phyloP scores from a whole-genome alignment of 768 basidiomycete species.

The Coprinopsis marcescibilis region DNA sequence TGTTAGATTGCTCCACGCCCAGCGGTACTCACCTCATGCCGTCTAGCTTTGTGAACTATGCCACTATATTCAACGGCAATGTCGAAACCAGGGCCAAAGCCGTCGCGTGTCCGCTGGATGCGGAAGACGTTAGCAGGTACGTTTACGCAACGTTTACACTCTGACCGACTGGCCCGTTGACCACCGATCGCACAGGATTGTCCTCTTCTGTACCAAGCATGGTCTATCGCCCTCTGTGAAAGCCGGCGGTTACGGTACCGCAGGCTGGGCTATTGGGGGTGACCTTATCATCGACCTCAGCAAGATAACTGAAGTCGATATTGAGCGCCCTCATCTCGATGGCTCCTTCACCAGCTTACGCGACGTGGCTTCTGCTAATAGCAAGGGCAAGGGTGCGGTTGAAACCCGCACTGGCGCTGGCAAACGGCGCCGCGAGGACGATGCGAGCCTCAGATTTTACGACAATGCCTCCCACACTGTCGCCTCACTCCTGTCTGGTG shows the following conservation, averaged over 20 bases:
- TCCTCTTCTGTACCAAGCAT: conserved; percentile 71
- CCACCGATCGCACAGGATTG: conserved; percentile 34
- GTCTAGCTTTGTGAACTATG: conserved; percentile 41
- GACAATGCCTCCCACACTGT: conserved; percentile 51
- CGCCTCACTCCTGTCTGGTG: conserved; percentile 42
- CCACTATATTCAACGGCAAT: conserved; percentile 73
- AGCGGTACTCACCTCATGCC: conserved; percentile 3
- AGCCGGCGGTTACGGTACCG: conserved; percentile 88
- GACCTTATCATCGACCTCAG: conserved; percentile 81
- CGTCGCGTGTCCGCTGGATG: conserved; percentile 69
- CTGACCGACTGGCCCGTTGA: too few species aligned
- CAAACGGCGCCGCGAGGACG: conserved; percentile 57
- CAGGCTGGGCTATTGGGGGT: conserved; percentile 84
- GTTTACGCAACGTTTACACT: conserved; percentile 23
- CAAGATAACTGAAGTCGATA: conserved; percentile 59
- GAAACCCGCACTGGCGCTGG: conserved; percentile 21
- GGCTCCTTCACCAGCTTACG: conserved; percentile 57
- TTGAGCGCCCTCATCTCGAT: conserved; percentile 51
- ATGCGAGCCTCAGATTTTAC: conserved; percentile 45
- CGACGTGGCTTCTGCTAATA: conserved; percentile 44
- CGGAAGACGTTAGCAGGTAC: conserved; percentile 77
- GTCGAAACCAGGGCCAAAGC: conserved; percentile 54
- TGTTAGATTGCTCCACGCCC: background rate
- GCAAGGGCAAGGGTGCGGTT: conserved; percentile 48
- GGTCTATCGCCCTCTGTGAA: conserved; percentile 73